Evolutionary conservation across 225 moss, liverwort and hornwort species (phyloP), one percentile per base, ranked within the genome.

Genomic region (Marchantia paleacea): DNA sequence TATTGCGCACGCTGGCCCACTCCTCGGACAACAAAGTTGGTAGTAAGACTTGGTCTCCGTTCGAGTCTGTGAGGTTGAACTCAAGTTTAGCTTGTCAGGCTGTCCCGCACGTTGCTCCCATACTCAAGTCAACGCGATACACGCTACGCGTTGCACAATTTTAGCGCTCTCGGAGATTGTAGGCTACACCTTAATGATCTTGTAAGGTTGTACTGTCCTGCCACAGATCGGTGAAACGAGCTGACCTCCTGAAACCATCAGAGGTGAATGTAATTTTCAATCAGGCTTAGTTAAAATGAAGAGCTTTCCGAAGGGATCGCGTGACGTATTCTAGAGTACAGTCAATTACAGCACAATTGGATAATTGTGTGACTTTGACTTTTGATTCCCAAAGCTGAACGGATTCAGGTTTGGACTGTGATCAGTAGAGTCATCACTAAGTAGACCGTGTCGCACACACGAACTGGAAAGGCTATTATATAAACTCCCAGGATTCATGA

Each of bases 291-390:
- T 7, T 22, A 20, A 51, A 16, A 1, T 29, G 66, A 66, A 2
- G 22, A 29, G n/a, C 15, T 16, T 49, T 72, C 48, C 71, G 0
- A 0, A 14, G 68, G 14, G 0, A 31, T 3, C 39, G 5, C 57
- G 4, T 18, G 20, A 12, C 31, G 30, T 11, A 66, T 66, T 39
- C 3, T 14, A 26, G 66, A 19, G 71, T 50, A 24, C 4, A 72
- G 18, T 72, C 10, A 22, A 10, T 52, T 48, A 72, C 51, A 72
- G 18, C 4, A 9, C 6, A 10, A 50, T 55, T 75, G 75, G 55
- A 75, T 75, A 16, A 55, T 26, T 26, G 54, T 22, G 0, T 13
- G 72, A 52, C 55, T 75, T 75, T 75, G 75, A 75, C 52, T 75
- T 75, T 26, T 29, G 11, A n/a, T 8, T 7, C 12, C 39, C 39